Base-by-base conservation (phyloP, 164 flowering plant genomes). In the Akebia trifoliata region DNA sequence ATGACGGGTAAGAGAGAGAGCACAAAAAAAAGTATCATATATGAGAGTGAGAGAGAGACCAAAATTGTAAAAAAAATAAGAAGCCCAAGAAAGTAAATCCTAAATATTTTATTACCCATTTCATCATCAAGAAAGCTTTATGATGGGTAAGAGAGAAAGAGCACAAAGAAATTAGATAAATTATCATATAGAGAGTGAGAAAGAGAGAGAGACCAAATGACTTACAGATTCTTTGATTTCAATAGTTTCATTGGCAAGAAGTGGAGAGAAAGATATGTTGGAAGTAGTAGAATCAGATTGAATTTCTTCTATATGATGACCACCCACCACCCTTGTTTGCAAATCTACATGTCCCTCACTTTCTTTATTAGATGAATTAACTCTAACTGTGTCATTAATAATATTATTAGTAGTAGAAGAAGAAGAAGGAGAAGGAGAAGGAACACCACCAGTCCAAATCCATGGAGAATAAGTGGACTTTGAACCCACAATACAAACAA, bases 401-500 rank as follows among this genome's bases (percentile, higher is more conserved):
- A 20, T 50, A 50, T 6, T 17, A 28, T 46, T 0, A 15, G 14
- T 14, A 28, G 40, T 4, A 26, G 61, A 0, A 21, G 29, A 6
- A 7, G 48, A 11, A 4, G 60, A 54, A n/a, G 51, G 45, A 26
- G 61, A 8, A 40, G 60, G 1, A 29, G 48, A 0, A 47, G 51
- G 29, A 57, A 14, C 25, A 17, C 26, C 2, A 21, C 46, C 46
- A 32, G 49, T 43, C 59, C 63, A 56, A 22, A 21, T 46, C 72
- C 64, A 63, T 21, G 69, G 65, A 45, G 28, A 14, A 35, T 38
- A 40, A 31, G 21, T 54, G 28, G 8, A 7, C 12, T 35, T 66
- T 4, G 74, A 66, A 56, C 76, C 60, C 49, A 68, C 10, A 6
- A 65, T 35, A 42, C 63, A 71, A 36, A 67, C 62, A 43, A 59